Evolutionary conservation across 2,329 filamentous ascomycete species (phyloP), one percentile per base, ranked within the genome.

Genomic region (Orbilia quercus): DNA sequence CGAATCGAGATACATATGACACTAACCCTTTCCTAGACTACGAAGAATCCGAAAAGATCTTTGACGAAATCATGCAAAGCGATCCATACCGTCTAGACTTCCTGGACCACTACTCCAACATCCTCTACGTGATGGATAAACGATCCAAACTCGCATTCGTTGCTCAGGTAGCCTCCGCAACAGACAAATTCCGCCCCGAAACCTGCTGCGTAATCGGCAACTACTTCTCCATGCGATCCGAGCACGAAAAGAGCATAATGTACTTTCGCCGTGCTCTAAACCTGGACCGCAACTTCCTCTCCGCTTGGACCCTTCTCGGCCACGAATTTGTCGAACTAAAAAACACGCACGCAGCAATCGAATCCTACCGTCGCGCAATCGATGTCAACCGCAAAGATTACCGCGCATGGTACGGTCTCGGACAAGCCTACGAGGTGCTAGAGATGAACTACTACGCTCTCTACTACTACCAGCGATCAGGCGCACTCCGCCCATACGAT

Each of bases 251-350:
- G 80, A 94, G 95, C 0, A 93, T 99, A 59, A 92, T 97, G 82
- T 98, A 98, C 81, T 99, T 99, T 83, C 90, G 95, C 2, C 89
- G 95, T 20, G 95, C 95, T 0, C 82, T 99, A 18, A 96, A 92
- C 0, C 84, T 99, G 0, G 95, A 99, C 79, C 89, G 94, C 7
- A 90, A 89, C 23, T 99, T 95, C 79, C 85, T 97, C 14, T 96
- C 92, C 0, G 95, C 95, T 1, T 99, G 95, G 95, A 99, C 95
- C 0, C 84, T 99, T 0, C 98, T 99, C 94, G 95, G 95, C 0
- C 95, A 99, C 80, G 95, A 99, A 80, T 99, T 97, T 77, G 92
- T 98, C 60, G 95, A 99, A 81, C 88, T 99, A 81, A 99, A 98
- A 79, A 99, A 99, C 80, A 98, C 94, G 0, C 95, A 99, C 78